Base-by-base conservation (phyloP, 2,329 filamentous ascomycete genomes). In the Capronia coronata region DNA sequence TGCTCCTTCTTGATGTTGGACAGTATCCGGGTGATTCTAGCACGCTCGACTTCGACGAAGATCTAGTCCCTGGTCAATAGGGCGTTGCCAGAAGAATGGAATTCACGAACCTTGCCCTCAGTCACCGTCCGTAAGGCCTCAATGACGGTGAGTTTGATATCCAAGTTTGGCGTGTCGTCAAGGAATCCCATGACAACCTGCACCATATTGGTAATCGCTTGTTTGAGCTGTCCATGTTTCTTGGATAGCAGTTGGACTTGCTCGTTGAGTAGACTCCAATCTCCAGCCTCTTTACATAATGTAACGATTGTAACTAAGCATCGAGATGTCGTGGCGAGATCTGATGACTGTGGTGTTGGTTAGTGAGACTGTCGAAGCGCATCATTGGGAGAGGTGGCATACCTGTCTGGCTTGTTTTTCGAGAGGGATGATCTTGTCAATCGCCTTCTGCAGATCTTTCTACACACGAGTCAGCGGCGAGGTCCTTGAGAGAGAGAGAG, bases 151-250 rank as follows among this genome's bases (percentile, higher is more conserved):
- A 98, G 76, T 74, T 97, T 98, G 29, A 82, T 89, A 61, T 96
- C 89, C 54, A 87, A 65, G 63, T 81, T 85, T 27, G 93, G 89
- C 18, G 89, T 89, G 40, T 86, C 81, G 65, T 94, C 86, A 64
- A 98, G 73, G 70, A 97, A 96, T 52, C 75, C 78, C 83, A 98
- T 95, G 56, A 95, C 89, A 41, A 84, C 85, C 76, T 98, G 93
- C 54, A 98, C 90, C 93, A 98, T 98, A 76, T 91, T 93, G 63
- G 93, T 97, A 64, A 90, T 93, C 65, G 93, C 93, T 72, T 97
- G 93, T 73, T 98, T 98, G 66, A 98, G 89, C 75, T 98, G 93
- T 63, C 90, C 87, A 86, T 98, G 93, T 76, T 98, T 98, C 83
- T 98, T 98, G 59, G 93, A 97, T 50, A 98, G 78, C 58, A 96